Percentiles rank a stretch among this genome's conserved stretches.
phyloP scores from a whole-genome alignment of 352 stramenopile species.

The Phytophthora fragariaefolia region DNA sequence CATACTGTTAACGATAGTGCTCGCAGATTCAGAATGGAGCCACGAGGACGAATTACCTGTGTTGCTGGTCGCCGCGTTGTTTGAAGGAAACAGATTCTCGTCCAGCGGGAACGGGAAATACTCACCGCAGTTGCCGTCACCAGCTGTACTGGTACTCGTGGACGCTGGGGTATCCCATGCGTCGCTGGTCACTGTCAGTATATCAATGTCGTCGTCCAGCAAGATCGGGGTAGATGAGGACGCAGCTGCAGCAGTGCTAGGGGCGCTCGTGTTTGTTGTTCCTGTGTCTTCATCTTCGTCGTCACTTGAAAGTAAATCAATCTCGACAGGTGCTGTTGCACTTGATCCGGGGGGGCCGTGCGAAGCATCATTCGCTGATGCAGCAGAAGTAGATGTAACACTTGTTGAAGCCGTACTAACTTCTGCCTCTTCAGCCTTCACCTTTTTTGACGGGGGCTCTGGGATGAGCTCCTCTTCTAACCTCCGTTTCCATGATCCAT shows the following conservation, averaged over 20 bases:
- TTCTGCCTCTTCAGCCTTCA: slow-evolving; percentile 60
- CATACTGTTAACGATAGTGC: slow-evolving; percentile 42
- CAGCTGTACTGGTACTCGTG: slow-evolving; percentile 28
- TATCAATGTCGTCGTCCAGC: slow-evolving; percentile 64
- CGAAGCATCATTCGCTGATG: slow-evolving; percentile 7
- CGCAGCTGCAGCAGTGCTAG: slow-evolving; percentile 5
- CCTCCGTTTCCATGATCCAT: slow-evolving; percentile 82
- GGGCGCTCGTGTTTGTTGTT: slow-evolving; percentile 8
- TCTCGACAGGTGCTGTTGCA: slow-evolving; percentile 59
- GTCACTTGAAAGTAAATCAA: slow-evolving; percentile 77
- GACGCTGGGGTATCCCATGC: slow-evolving; percentile 57
- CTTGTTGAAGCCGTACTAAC: slow-evolving; percentile 9
- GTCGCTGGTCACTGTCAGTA: slow-evolving; percentile 72
- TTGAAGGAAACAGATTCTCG: slow-evolving; percentile 57
- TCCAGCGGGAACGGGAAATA: slow-evolving; percentile 70
- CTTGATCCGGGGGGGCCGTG: slow-evolving; percentile 31
- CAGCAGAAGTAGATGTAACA: slow-evolving; percentile 15
- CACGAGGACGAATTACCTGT: slow-evolving; percentile 28
- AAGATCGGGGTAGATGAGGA: slow-evolving; percentile 38
- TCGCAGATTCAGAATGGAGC: slow-evolving; percentile 45
- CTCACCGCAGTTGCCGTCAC: slow-evolving; percentile 42
- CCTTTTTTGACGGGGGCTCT: slow-evolving; percentile 52
- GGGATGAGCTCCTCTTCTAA: slow-evolving; percentile 53
- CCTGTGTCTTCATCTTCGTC: slow-evolving; percentile 51
- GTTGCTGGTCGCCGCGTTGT: slow-evolving; percentile 21